A percentile compares a stretch with the other conserved stretches of the same genome.
phyloP scores from a whole-genome alignment of 768 basidiomycete species.

The Asterophora parasitica region DNA sequence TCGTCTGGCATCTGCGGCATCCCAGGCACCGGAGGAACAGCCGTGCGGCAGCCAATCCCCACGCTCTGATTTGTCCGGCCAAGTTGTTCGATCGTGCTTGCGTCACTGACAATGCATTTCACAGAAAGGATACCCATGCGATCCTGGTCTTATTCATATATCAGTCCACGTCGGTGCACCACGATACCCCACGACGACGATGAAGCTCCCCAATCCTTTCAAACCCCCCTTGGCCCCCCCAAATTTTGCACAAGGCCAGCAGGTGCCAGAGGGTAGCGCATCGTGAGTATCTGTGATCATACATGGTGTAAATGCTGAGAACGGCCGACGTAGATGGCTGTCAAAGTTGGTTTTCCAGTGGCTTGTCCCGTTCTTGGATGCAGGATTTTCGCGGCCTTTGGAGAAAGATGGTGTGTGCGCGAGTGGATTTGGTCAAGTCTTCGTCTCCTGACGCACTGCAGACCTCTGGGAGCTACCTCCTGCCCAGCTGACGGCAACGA shows the following conservation, averaged over 20 bases:
- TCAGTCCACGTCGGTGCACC: background rate
- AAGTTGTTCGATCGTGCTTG: too few species aligned
- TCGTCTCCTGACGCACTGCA: constrained; percentile 16
- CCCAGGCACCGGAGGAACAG: too few species aligned
- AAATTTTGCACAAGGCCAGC: constrained; percentile 40
- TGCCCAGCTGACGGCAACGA: constrained; percentile 27
- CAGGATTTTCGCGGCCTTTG: constrained; percentile 55
- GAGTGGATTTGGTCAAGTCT: too few species aligned
- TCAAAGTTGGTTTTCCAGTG: constrained; percentile 49
- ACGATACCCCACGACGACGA: background rate
- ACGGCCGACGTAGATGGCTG: constrained; percentile 28
- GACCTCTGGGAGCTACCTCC: constrained; percentile 52
- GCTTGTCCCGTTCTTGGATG: constrained; percentile 48
- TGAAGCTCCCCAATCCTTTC: constrained; percentile 33
- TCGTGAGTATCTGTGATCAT: constrained; percentile 24
- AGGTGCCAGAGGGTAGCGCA: constrained; percentile 38
- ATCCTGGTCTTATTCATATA: background rate
- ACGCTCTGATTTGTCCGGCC: too few species aligned
- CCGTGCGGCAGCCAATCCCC: too few species aligned
- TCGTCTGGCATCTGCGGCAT: too few species aligned
- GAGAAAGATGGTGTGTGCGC: constrained; percentile 45
- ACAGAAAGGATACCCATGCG: background rate
- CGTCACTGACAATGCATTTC: too few species aligned
- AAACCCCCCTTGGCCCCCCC: constrained; percentile 44
- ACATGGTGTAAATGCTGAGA: background rate